phyloP scores from a whole-genome alignment of 257 asterid species.

The Linaria vulgaris region DNA sequence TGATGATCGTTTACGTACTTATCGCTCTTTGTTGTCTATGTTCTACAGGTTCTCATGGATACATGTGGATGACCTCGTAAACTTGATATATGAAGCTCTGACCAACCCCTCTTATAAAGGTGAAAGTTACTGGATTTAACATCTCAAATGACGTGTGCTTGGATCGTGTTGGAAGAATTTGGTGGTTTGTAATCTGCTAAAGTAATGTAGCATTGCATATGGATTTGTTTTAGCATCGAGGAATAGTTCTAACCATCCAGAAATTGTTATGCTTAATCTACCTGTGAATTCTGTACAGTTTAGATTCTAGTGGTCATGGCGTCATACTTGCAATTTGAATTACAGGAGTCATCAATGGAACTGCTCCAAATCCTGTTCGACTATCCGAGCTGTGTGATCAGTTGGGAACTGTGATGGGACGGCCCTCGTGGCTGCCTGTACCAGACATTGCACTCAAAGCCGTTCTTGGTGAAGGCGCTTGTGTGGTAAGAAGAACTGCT shows the following conservation, averaged over 20 bases:
- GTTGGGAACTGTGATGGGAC: constrained; percentile 74
- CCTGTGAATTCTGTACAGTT: not conserved
- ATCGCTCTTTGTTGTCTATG: not conserved
- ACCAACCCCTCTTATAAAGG: constrained; percentile 79
- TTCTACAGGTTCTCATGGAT: constrained; percentile 91
- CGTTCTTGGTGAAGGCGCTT: constrained; percentile 93
- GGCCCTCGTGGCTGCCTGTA: constrained; percentile 98
- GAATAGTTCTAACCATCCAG: too few relatives aligned
- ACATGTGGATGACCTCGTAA: constrained; percentile 83
- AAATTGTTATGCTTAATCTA: too few relatives aligned
- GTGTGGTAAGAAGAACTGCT: constrained; percentile 55
- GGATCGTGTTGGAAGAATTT: too few relatives aligned
- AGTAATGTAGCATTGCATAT: too few relatives aligned
- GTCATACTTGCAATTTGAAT: constrained; percentile 4
- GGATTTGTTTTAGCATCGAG: too few relatives aligned
- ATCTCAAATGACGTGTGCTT: too few relatives aligned
- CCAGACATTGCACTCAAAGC: constrained; percentile 87
- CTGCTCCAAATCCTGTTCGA: constrained; percentile 86
- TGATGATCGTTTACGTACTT: too few relatives aligned
- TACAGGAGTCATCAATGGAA: constrained; percentile 82
- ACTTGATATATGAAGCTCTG: constrained; percentile 76
- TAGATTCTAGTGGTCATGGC: not conserved
- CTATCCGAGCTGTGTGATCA: constrained; percentile 81
- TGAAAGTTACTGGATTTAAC: constrained; percentile 13
- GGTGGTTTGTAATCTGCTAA: too few relatives aligned